Percentiles rank a stretch among this genome's conserved stretches.
phyloP scores from a whole-genome alignment of 441 rosid species.

The Eutrema salsugineum region DNA sequence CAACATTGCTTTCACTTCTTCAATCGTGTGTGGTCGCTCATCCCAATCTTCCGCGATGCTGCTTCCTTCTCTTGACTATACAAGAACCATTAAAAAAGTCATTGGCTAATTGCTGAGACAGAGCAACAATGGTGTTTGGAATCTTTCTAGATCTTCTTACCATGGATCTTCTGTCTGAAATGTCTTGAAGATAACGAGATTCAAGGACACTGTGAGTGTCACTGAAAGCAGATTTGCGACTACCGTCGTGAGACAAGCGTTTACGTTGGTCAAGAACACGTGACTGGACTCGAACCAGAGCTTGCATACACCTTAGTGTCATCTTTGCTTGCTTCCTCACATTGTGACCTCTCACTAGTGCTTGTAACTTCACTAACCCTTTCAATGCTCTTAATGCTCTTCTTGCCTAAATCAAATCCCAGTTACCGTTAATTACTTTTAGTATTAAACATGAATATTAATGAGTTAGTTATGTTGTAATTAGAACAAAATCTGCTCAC shows the following conservation, averaged over 20 bases:
- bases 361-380: constrained; percentile 69
- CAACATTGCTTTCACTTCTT: constrained; percentile 77
- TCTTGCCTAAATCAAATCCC: constrained; percentile 47
- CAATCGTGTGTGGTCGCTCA: constrained; percentile 62
- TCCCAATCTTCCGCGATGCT: constrained; percentile 89
- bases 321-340: constrained; percentile 69
- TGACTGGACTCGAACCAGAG: constrained; percentile 66
- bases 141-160: constrained; percentile 41
- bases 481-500: constrained; percentile 36
- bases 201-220: constrained; percentile 62
- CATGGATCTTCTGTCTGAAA: constrained; percentile 76
- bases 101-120: not conserved
- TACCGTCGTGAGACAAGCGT: constrained; percentile 59
- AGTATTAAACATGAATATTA: not conserved
- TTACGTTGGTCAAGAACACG: constrained; percentile 66
- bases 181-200: constrained; percentile 71
- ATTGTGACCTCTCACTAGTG: constrained; percentile 69
- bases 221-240: constrained; percentile 67
- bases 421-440: not conserved
- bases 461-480: not conserved
- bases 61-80: constrained; percentile 82
- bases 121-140: not conserved
- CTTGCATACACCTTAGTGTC: constrained; percentile 73
- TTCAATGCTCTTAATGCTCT: constrained; percentile 72
- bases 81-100: not conserved